Base-by-base conservation (phyloP, 1,284 basidiomycete genomes). In the Porodaedalea pini region DNA sequence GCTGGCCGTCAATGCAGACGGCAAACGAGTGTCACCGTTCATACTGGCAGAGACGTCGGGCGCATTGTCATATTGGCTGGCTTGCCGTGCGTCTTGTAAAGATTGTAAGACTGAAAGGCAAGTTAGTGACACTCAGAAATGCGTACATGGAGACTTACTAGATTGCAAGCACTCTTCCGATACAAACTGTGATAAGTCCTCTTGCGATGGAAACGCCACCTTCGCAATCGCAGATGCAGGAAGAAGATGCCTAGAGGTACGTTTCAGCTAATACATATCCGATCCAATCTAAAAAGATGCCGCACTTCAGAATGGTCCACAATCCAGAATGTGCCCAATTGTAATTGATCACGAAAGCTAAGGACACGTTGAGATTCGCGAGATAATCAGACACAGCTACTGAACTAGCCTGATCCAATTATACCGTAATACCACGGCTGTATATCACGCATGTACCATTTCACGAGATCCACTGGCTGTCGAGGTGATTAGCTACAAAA, bases 301-400 rank as follows among this genome's bases (percentile, higher is more conserved):
- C 78, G 55, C 64, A 86, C 83, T 86, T 92, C 60, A 83, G 76
- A 48, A 94, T 68, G 37, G 72, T 81, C 90, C 91, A 94, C 61
- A 90, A 73, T 15, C 88, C 85, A 1, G 83, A 79, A 69, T 93
- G 87, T 15, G 85, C 72, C 91, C 91, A 94, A 7, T 87, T 86
- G 67, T 88, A 90, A 70, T 94, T 92, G 36, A 92, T 34, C 36
- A 55, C 29, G 45, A 27, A 21, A n/a, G 53, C 57, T 59, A n/a
- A 21, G 29, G 11, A 10, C 31, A 25, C 17, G 51, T 39, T 39
- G 13, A 29, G 8, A 41, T 53, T 5, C 17, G 13, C 13, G 10
- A 55, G 3, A 36, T 25, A 36, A 37, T 13, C 19, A 36, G 29
- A 25, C 4, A 40, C n/a, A 50, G 27, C 25, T 11, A 58, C 11